Conservation (phyloP, 2,329 filamentous ascomycete species). For the Chrysosporium keratinophilum region DNA sequence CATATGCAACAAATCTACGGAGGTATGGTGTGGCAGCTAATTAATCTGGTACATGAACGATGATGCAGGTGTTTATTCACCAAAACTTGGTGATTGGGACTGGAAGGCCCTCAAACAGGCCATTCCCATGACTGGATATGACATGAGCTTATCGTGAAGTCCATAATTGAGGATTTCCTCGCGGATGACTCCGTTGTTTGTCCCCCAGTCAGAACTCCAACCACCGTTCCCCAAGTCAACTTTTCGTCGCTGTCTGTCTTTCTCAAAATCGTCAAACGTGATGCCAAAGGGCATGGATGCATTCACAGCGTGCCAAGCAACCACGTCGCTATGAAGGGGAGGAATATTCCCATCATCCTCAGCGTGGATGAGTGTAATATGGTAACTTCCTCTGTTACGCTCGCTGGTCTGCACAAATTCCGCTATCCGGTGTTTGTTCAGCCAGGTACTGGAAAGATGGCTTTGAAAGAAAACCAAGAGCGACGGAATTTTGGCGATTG, state of each 20-base stretch:
- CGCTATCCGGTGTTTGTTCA: conserved; percentile 33
- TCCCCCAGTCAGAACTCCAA: neutral
- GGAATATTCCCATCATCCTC: neutral
- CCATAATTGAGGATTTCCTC: neutral
- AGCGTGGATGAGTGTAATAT: neutral
- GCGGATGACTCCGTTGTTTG: neutral
- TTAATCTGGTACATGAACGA: neutral
- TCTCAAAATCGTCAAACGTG: neutral
- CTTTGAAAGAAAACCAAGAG: conserved; percentile 39
- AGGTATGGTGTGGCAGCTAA: no score
- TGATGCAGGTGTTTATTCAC: neutral
- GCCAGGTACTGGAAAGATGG: conserved; percentile 44
- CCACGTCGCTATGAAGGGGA: neutral
- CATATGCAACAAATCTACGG: no score
- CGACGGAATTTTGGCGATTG: conserved; percentile 40
- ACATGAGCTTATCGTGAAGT: neutral
- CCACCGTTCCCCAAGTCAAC: neutral
- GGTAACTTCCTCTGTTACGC: neutral
- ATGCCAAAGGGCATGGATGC: neutral
- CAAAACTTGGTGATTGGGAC: neutral
- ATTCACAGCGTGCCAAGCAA: neutral
- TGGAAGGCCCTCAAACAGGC: neutral
- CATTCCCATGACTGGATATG: neutral
- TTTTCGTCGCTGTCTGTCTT: neutral
- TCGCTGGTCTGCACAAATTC: neutral